These are phyloP conservation scores for Naganishia vaughanmartiniae DNA, from an alignment of 768 basidiomycete genomes.

Conservation along the genomic window DNA sequence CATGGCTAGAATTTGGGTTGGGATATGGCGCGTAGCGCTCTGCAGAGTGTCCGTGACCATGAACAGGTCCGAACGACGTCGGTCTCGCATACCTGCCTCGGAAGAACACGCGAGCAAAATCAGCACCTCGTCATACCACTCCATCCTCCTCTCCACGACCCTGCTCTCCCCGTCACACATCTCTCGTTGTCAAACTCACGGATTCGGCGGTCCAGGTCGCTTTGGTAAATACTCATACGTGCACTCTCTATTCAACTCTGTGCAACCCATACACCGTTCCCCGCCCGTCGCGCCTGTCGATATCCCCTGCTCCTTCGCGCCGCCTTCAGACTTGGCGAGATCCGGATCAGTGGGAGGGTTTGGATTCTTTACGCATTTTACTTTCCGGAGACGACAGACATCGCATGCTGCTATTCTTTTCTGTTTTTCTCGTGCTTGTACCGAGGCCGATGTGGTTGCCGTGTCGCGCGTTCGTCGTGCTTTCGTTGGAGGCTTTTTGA, in stretches of 20 bases:
- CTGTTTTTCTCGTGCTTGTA: not conserved
- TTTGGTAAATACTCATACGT: slow-evolving; percentile 22
- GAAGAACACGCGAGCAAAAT: not conserved
- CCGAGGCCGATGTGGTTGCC: too few species aligned
- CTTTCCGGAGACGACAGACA: slow-evolving; percentile 26
- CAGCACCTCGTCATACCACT: not conserved
- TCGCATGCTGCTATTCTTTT: slow-evolving; percentile 28
- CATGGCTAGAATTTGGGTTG: not conserved
- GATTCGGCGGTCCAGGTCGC: slow-evolving; percentile 28
- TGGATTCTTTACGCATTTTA: slow-evolving; percentile 31
- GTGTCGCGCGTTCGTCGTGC: not conserved
- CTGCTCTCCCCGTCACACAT: not conserved
- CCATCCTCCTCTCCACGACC: not conserved
- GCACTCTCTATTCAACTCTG: slow-evolving; percentile 25
- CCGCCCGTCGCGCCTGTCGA: not conserved
- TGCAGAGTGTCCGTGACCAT: not conserved
- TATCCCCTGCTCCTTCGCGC: too few species aligned
- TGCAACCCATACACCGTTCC: slow-evolving; percentile 25
- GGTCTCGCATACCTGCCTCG: slow-evolving; percentile 11
- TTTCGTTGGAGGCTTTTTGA: not conserved
- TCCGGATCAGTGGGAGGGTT: too few species aligned
- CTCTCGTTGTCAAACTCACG: slow-evolving; percentile 8
- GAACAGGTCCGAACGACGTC: not conserved
- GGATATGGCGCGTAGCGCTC: slow-evolving; percentile 19
- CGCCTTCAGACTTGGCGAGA: too few species aligned